Evolutionary conservation across 768 basidiomycete genomes (phyloP).

Genomic region (Melanogaster broomeanus): DNA sequence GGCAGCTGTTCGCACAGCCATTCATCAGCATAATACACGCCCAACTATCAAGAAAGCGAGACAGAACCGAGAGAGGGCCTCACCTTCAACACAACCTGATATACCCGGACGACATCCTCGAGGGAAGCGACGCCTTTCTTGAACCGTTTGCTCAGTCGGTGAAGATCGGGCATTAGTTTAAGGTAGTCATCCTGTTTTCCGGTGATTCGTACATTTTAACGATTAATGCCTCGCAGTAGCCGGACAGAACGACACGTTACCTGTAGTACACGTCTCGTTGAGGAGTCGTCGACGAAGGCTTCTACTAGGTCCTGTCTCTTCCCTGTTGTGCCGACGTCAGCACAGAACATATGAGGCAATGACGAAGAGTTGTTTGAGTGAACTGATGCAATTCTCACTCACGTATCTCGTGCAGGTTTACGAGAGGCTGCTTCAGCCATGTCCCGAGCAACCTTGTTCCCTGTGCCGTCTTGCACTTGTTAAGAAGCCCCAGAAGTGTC

Average conservation of each 20-base stretch:
- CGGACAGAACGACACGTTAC: constrained; percentile 40
- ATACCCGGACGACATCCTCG: constrained; percentile 94
- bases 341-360: neutral
- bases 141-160: constrained; percentile 89
- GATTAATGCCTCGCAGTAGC: neutral
- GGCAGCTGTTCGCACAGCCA: constrained; percentile 54
- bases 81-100: constrained; percentile 89
- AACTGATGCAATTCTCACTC: constrained; percentile 28
- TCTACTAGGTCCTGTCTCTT: constrained; percentile 89
- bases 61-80: neutral
- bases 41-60: neutral
- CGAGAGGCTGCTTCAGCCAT: constrained; percentile 95
- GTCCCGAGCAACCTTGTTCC: constrained; percentile 84
- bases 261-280: constrained; percentile 70
- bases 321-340: constrained; percentile 41
- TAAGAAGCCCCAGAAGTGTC: constrained; percentile 85
- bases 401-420: constrained; percentile 94
- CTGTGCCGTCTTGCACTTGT: constrained; percentile 96
- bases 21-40: neutral
- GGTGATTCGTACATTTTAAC: neutral
- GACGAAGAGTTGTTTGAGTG: neutral
- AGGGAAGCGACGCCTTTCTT: constrained; percentile 80
- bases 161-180: constrained; percentile 92
- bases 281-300: constrained; percentile 77
- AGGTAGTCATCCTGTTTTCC: constrained; percentile 74